A percentile compares a stretch with the other conserved stretches of the same genome.
phyloP scores from a whole-genome alignment of 2,329 filamentous ascomycete species.

The Verticillium klebahnii region DNA sequence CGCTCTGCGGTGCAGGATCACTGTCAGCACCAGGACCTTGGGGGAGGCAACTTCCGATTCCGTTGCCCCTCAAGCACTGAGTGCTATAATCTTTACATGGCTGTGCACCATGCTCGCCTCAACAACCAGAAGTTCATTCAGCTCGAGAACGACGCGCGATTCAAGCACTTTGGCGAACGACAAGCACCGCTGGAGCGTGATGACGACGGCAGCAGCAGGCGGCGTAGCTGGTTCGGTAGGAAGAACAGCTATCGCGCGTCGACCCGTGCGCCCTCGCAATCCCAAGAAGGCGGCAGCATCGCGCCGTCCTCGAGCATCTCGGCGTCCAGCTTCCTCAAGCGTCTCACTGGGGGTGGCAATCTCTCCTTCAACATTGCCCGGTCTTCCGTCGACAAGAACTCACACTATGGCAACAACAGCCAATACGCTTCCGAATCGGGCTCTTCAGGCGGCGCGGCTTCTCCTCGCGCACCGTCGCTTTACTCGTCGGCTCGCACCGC shows the following conservation, averaged over 20 bases:
- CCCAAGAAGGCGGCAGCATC: slow-evolving; percentile 70
- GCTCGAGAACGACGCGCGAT: slow-evolving; percentile 62
- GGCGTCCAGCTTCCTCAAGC: slow-evolving; percentile 71
- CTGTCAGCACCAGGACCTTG: slow-evolving; percentile 64
- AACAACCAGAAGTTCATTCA: slow-evolving; percentile 86
- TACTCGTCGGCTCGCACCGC: slow-evolving; percentile 43
- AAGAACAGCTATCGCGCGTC: slow-evolving; percentile 63
- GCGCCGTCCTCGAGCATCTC: slow-evolving; percentile 56
- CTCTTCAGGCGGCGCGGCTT: slow-evolving; percentile 41
- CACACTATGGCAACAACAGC: slow-evolving; percentile 49
- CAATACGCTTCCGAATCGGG: slow-evolving; percentile 57
- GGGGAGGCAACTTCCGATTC: slow-evolving; percentile 80
- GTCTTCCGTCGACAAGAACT: slow-evolving; percentile 63
- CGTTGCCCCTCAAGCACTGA: slow-evolving; percentile 72
- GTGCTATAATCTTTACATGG: slow-evolving; percentile 75
- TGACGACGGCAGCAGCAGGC: slow-evolving; percentile 39
- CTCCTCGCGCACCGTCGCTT: slow-evolving; percentile 53
- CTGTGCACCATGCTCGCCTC: slow-evolving; percentile 84
- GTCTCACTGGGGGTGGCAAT: slow-evolving; percentile 67
- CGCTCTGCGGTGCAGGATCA: slow-evolving; percentile 75
- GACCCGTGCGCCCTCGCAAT: slow-evolving; percentile 57
- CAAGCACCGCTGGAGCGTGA: slow-evolving; percentile 45
- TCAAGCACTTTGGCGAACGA: slow-evolving; percentile 64
- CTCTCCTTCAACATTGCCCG: slow-evolving; percentile 75
- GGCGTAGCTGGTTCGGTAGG: slow-evolving; percentile 56